phyloP scores from a whole-genome alignment of 139 green algal species.

The Closterium sp. region DNA sequence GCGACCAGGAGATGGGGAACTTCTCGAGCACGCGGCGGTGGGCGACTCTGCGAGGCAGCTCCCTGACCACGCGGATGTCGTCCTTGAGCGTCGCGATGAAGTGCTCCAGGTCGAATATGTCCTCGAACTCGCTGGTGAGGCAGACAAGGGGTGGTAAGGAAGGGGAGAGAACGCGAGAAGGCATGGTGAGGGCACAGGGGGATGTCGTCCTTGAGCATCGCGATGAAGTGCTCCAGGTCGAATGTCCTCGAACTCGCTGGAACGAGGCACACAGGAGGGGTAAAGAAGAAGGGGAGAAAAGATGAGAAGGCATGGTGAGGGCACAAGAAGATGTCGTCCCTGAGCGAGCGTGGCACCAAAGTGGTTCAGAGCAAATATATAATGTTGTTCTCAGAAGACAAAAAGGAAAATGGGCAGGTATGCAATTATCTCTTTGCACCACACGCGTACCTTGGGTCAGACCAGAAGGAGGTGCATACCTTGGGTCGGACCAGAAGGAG shows the following conservation, averaged over 20 bases:
- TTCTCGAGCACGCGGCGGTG: not conserved
- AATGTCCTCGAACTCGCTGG: slow-evolving; percentile 47
- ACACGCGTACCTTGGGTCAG: not conserved
- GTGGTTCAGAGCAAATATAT: slow-evolving; percentile 43
- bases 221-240: slow-evolving; percentile 41
- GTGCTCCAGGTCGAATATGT: slow-evolving; percentile 49
- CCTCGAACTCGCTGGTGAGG: slow-evolving; percentile 39
- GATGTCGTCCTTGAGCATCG: slow-evolving; percentile 28
- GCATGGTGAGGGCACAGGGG: not conserved
- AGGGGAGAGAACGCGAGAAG: not conserved
- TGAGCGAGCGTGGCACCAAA: slow-evolving; percentile 38
- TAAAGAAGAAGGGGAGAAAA: not conserved
- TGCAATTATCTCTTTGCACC: not conserved
- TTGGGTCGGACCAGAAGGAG: slow-evolving; percentile 39
- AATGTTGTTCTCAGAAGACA: slow-evolving; percentile 23
- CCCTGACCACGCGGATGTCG: slow-evolving; percentile 17
- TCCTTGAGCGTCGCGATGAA: slow-evolving; percentile 39
- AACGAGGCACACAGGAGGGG: not conserved
- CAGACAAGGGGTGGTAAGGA: too few species aligned
- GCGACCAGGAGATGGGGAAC: slow-evolving; percentile 5
- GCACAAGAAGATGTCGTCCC: slow-evolving; percentile 15
- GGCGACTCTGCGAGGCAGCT: slow-evolving; percentile 11
- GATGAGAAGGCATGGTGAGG: not conserved
- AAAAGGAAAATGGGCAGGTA: too few species aligned
- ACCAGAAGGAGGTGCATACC: not conserved